Percentiles rank a stretch among this genome's conserved stretches.
These are phyloP conservation scores for Effrenium voratum DNA, from an alignment of 73 alveolate species.

Conservation along the genomic window DNA sequence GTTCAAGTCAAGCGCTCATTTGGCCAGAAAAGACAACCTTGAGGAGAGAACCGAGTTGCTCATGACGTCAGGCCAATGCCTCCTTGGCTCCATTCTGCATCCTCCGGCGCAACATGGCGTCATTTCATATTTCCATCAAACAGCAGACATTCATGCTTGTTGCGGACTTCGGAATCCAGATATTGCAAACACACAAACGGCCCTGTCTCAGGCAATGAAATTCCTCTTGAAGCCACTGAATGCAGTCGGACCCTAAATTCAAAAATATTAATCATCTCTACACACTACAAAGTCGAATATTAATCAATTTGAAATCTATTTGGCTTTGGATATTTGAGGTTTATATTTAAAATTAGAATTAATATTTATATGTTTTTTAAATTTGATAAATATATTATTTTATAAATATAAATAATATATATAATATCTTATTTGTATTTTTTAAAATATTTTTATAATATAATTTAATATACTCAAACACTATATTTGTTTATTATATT, in stretches of 20 bases:
- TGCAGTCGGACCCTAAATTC: slow-evolving; percentile 66
- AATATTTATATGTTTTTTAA: too few species aligned
- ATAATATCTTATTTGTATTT: too few species aligned
- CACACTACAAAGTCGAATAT: not conserved
- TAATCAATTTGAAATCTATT: not conserved
- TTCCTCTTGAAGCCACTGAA: slow-evolving; percentile 83
- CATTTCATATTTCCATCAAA: not conserved
- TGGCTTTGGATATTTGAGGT: not conserved
- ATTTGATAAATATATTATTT: too few species aligned
- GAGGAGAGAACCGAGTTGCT: not conserved
- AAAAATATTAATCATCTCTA: not conserved
- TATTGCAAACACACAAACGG: not conserved
- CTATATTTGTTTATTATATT: too few species aligned
- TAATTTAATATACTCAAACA: too few species aligned
- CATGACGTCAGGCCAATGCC: slow-evolving; percentile 78
- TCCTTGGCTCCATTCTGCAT: slow-evolving; percentile 85
- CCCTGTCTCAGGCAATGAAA: slow-evolving; percentile 39
- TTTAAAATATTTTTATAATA: too few species aligned
- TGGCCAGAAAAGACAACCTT: not conserved
- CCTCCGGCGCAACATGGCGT: slow-evolving; percentile 77
- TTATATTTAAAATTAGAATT: too few species aligned
- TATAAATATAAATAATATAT: too few species aligned
- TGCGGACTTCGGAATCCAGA: not conserved
- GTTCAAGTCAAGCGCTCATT: slow-evolving; percentile 35
- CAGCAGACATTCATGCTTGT: not conserved